A percentile compares a stretch with the other conserved stretches of the same genome.
Evolutionary conservation across 2,329 filamentous ascomycete genomes (phyloP).

Genomic region (Mycocentrospora acerina): DNA sequence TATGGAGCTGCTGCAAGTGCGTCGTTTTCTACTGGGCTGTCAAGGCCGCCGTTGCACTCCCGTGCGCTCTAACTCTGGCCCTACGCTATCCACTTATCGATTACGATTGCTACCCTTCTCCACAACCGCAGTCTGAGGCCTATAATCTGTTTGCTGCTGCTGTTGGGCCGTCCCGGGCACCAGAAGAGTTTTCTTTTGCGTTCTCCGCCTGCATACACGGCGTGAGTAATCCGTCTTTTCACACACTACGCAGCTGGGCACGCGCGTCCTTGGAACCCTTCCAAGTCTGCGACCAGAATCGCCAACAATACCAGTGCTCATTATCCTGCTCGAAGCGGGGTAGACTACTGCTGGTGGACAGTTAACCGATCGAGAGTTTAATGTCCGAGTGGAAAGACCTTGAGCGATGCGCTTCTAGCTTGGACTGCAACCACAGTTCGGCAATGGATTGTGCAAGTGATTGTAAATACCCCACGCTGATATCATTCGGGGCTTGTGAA

Average conservation of each 20-base stretch:
- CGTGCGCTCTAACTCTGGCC: conserved; percentile 26
- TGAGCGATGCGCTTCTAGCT: too few relatives aligned
- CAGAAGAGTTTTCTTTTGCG: conserved; percentile 24
- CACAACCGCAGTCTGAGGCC: conserved; percentile 19
- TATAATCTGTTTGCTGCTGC: conserved; percentile 10
- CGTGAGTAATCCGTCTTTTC: conserved; percentile 7
- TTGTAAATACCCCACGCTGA: too few relatives aligned
- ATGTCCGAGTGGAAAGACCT: too few relatives aligned
- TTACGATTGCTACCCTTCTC: conserved; percentile 35
- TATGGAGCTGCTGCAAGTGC: conserved; percentile 25
- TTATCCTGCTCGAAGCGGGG: conserved; percentile 8
- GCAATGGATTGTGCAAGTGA: too few relatives aligned
- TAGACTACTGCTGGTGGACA: too few relatives aligned
- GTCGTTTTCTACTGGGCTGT: conserved; percentile 20
- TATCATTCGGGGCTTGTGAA: too few relatives aligned
- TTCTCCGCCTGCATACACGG: conserved; percentile 12
- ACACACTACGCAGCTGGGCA: conserved; percentile 5
- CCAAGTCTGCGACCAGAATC: conserved; percentile 7
- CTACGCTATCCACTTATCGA: conserved; percentile 40
- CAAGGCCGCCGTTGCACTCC: conserved; percentile 10
- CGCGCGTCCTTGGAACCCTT: conserved; percentile 14
- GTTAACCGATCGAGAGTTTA: too few relatives aligned
- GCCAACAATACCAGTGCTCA: conserved; percentile 9
- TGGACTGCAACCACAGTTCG: too few relatives aligned
- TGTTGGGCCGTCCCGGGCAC: conserved; percentile 7